Evolutionary conservation across 345 rosid genomes (phyloP).

Genomic region (Microcos paniculata): DNA sequence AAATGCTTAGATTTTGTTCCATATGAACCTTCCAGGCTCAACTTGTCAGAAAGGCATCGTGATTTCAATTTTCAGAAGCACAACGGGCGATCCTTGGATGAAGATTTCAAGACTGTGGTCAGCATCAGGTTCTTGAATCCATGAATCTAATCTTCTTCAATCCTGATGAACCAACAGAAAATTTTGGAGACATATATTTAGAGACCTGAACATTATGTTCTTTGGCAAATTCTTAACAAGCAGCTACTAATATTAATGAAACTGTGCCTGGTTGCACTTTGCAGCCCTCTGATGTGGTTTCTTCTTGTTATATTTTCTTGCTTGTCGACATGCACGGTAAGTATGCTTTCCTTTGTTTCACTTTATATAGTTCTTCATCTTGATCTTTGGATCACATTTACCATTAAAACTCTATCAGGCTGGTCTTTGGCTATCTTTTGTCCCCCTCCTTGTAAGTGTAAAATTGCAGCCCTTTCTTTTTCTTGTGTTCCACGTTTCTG

Average conservation of each 20-base stretch:
- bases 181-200: too few relatives aligned
- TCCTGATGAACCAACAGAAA: too few relatives aligned
- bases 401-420: slow-evolving; percentile 19
- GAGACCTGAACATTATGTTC: neutral
- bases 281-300: slow-evolving; percentile 38
- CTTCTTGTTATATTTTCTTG: slow-evolving; percentile 31
- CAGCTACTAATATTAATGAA: neutral
- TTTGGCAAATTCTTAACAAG: neutral
- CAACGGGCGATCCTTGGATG: slow-evolving; percentile 41
- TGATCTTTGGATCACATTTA: too few relatives aligned
- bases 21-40: slow-evolving; percentile 16
- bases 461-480: neutral
- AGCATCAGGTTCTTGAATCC: slow-evolving; percentile 29
- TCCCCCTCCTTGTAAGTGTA: slow-evolving; percentile 27
- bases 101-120: slow-evolving; percentile 39
- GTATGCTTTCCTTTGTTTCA: neutral
- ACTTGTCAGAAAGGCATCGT: slow-evolving; percentile 4
- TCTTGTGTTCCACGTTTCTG: neutral
- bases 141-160: too few relatives aligned
- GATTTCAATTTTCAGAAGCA: slow-evolving; percentile 42
- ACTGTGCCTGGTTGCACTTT: neutral
- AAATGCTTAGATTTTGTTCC: neutral
- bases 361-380: neutral
- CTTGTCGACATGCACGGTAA: slow-evolving; percentile 34
- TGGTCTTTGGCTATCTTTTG: slow-evolving; percentile 25